phyloP scores from a whole-genome alignment of 2,329 filamentous ascomycete species.

The Sporothrix inflata region DNA sequence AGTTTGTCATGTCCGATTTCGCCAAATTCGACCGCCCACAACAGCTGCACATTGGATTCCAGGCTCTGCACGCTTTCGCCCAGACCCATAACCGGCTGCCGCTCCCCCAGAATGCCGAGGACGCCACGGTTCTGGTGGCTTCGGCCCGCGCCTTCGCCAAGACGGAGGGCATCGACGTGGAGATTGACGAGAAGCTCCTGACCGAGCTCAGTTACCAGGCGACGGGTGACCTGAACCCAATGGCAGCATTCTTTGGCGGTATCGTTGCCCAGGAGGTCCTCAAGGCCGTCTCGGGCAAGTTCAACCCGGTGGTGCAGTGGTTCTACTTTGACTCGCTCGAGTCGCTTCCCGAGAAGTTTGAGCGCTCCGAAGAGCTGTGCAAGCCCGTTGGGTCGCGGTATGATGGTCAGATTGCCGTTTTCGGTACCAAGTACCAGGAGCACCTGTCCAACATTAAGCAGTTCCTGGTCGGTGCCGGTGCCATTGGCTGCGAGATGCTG shows the following conservation, averaged over 20 bases:
- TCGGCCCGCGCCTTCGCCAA: conserved; percentile 74
- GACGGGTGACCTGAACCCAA: conserved; percentile 83
- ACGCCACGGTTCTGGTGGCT: conserved; percentile 77
- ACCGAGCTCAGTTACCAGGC: conserved; percentile 95
- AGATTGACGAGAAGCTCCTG: conserved; percentile 89
- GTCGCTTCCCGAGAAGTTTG: conserved; percentile 75
- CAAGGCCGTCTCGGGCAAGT: conserved; percentile 97
- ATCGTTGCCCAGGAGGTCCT: conserved; percentile 92
- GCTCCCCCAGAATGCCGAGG: conserved; percentile 78
- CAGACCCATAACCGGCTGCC: conserved; percentile 76
- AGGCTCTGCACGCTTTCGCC: conserved; percentile 86
- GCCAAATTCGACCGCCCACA: conserved; percentile 96
- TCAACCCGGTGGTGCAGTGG: conserved; percentile 93
- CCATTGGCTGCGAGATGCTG: conserved; percentile 97
- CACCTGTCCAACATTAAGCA: conserved; percentile 89
- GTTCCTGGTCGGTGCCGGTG: conserved; percentile 93
- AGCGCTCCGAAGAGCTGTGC: conserved; percentile 84
- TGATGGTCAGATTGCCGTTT: conserved; percentile 96
- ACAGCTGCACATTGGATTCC: conserved; percentile 89
- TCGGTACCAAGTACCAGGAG: conserved; percentile 90
- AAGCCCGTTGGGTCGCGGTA: conserved; percentile 84
- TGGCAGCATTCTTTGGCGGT: conserved; percentile 95
- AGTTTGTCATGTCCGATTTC: conserved; percentile 90
- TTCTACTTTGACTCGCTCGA: conserved; percentile 98
- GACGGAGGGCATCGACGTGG: conserved; percentile 75